These are phyloP conservation scores for Globisporangium orthogonon DNA, from an alignment of 352 stramenopile species.

Conservation along the genomic window DNA sequence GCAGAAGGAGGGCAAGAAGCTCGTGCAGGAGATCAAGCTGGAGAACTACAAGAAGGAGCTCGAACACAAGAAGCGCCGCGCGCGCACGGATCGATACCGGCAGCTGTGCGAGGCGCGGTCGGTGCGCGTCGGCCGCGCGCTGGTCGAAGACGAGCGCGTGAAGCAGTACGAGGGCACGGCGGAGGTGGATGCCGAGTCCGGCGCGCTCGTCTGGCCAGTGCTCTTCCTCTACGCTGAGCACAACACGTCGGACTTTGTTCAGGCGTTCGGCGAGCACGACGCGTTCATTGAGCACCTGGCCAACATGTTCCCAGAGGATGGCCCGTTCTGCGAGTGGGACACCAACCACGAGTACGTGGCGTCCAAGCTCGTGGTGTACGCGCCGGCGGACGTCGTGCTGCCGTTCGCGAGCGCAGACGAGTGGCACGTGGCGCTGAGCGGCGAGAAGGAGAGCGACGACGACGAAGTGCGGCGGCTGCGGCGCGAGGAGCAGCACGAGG, in stretches of 20 bases:
- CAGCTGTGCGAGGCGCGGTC: slow-evolving; percentile 56
- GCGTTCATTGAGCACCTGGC: slow-evolving; percentile 78
- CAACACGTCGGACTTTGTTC: slow-evolving; percentile 79
- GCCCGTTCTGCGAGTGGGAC: slow-evolving; percentile 81
- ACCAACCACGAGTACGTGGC: slow-evolving; percentile 59
- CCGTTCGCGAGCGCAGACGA: slow-evolving; percentile 54
- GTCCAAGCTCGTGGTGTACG: slow-evolving; percentile 71
- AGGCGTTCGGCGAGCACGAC: slow-evolving; percentile 77
- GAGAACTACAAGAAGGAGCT: slow-evolving; percentile 60
- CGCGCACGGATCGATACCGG: slow-evolving; percentile 73
- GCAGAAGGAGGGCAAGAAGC: slow-evolving; percentile 46
- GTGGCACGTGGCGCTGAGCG: slow-evolving; percentile 77
- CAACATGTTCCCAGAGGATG: slow-evolving; percentile 88
- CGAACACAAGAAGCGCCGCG: slow-evolving; percentile 60
- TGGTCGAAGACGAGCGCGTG: slow-evolving; percentile 78
- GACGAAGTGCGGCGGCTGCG: slow-evolving; percentile 54
- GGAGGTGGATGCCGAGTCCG: slow-evolving; percentile 51
- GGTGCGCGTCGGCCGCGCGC: slow-evolving; percentile 59
- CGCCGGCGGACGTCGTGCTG: slow-evolving; percentile 60
- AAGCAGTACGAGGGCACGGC: slow-evolving; percentile 80
- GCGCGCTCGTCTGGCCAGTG: slow-evolving; percentile 72
- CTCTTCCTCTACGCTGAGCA: slow-evolving; percentile 85
- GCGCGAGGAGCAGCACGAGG: slow-evolving; percentile 66
- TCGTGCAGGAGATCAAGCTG: slow-evolving; percentile 58
- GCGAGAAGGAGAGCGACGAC: slow-evolving; percentile 61